phyloP scores from a whole-genome alignment of 805 yeast species.

The Pichia cephalocereana region DNA sequence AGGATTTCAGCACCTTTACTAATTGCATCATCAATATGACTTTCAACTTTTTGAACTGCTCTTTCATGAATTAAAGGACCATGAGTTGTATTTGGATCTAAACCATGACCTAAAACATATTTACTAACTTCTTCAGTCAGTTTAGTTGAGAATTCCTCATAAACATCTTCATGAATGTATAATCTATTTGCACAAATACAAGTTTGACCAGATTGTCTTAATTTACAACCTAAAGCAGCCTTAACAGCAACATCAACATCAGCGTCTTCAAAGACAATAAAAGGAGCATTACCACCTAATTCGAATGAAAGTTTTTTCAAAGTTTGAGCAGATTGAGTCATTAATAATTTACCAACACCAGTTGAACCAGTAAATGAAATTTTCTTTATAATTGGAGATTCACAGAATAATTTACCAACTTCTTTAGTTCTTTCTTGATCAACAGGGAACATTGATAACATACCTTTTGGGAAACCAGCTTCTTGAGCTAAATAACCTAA shows the following conservation, averaged over 20 bases:
- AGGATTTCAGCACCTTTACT: conserved; percentile 55
- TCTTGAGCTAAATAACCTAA: conserved; percentile 59
- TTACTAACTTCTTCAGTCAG: conserved; percentile 37
- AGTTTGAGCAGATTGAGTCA: conserved; percentile 59
- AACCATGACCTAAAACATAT: conserved; percentile 54
- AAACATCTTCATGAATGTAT: conserved; percentile 54
- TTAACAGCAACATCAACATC: conserved; percentile 54
- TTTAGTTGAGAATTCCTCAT: conserved; percentile 48
- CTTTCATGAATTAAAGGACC: conserved; percentile 66
- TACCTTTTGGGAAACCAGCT: conserved; percentile 91
- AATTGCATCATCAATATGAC: conserved; percentile 59
- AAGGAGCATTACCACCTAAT: conserved; percentile 87
- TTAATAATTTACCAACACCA: conserved; percentile 68
- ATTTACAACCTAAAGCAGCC: conserved; percentile 59
- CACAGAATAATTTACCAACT: conserved; percentile 72
- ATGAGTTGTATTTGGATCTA: conserved; percentile 50
- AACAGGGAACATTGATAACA: conserved; percentile 75
- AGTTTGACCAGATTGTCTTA: conserved; percentile 73
- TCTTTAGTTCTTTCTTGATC: conserved; percentile 51
- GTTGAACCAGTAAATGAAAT: conserved; percentile 95
- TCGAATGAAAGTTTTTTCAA: conserved; percentile 76
- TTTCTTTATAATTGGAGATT: conserved; percentile 76
- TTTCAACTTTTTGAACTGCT: conserved; percentile 51
- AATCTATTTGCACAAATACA: conserved; percentile 74
- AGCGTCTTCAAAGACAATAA: conserved; percentile 72